Evolutionary conservation across 371 early-diverging fungal species (phyloP).

Genomic region (Mucor indicus): DNA sequence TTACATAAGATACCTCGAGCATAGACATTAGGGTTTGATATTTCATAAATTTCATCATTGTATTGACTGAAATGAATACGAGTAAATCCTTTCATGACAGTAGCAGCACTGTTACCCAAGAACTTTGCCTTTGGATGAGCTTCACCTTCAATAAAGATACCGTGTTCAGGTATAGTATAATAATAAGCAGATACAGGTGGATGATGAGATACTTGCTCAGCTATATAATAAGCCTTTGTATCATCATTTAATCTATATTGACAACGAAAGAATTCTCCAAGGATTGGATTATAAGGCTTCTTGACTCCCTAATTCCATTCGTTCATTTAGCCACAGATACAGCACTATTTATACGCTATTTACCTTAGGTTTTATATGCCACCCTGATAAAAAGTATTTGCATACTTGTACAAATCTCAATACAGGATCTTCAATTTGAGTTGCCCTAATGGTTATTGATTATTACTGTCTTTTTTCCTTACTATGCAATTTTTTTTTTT

Average conservation of each 20-base stretch:
- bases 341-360: too few relatives aligned
- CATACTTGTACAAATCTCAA: constrained; percentile 85
- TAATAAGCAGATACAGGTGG: constrained; percentile 69
- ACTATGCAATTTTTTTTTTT: constrained; percentile 18
- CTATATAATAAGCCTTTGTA: constrained; percentile 56
- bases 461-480: not conserved
- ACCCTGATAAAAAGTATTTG: constrained; percentile 91
- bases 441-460: constrained; percentile 44
- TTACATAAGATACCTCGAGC: constrained; percentile 58
- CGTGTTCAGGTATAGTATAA: constrained; percentile 61
- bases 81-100: constrained; percentile 72
- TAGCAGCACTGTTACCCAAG: constrained; percentile 92
- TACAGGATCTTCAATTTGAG: constrained; percentile 70
- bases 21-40: constrained; percentile 39
- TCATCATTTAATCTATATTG: constrained; percentile 70
- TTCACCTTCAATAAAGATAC: constrained; percentile 80
- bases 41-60: constrained; percentile 34
- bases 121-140: constrained; percentile 88
- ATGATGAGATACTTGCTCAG: constrained; percentile 78
- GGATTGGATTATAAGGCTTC: constrained; percentile 81
- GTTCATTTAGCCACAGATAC: not conserved
- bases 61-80: constrained; percentile 30
- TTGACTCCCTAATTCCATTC: constrained; percentile 85
- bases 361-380: constrained; percentile 94
- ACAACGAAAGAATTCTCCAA: constrained; percentile 75